These are phyloP conservation scores for Casuarina equisetifolia DNA, from an alignment of 306 rosid genomes.

Conservation along the genomic window DNA sequence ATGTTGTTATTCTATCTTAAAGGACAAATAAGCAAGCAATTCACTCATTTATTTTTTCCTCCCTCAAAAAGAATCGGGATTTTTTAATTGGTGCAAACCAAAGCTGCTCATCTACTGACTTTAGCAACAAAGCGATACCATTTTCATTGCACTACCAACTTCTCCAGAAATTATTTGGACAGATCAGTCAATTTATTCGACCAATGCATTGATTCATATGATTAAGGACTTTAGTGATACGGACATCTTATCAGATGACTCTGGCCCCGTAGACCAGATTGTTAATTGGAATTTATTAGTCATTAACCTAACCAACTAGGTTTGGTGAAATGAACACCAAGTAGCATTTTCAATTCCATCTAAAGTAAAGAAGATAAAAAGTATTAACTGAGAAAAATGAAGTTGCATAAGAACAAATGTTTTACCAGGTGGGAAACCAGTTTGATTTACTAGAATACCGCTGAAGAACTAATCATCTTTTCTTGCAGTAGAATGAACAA, in stretches of 20 bases:
- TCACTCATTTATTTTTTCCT: no score
- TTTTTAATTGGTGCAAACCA: no score
- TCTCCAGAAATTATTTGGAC: neutral
- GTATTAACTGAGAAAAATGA: neutral
- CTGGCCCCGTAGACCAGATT: no score
- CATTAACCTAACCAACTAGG: neutral
- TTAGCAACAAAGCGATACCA: neutral
- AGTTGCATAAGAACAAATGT: constrained; percentile 19
- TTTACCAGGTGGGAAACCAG: constrained; percentile 47
- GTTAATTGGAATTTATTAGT: neutral
- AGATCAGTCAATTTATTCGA: neutral
- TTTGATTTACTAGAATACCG: constrained; percentile 26
- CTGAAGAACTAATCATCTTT: constrained; percentile 33
- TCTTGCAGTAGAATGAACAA: constrained; percentile 44
- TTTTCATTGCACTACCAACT: neutral
- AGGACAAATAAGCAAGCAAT: no score
- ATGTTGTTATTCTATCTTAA: no score
- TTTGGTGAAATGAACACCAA: neutral
- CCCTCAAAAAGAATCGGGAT: no score
- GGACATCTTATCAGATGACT: neutral
- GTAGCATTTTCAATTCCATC: no score
- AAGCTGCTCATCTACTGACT: neutral
- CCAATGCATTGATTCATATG: neutral
- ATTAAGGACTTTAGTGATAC: neutral
- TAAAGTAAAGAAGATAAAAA: no score